phyloP scores from a whole-genome alignment of 2,329 filamentous ascomycete species.

The Hypoxylon sp. region DNA sequence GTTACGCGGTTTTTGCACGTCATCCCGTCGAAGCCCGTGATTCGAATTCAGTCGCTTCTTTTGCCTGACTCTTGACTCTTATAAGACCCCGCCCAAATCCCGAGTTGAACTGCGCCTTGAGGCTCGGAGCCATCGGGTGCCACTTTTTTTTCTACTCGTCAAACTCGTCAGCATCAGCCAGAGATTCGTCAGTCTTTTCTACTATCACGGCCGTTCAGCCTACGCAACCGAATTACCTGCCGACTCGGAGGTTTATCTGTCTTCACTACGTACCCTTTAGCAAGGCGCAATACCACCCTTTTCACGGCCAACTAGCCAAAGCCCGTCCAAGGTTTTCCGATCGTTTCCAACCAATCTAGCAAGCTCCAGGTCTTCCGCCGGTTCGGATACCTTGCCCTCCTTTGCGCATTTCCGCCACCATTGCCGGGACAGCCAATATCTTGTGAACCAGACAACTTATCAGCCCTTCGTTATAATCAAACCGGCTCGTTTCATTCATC shows the following conservation, averaged over 20 bases:
- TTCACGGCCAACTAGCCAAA: constrained; percentile 19
- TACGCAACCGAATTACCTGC: constrained; percentile 33
- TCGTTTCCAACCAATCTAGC: constrained; percentile 41
- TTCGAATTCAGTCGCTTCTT: constrained; percentile 17
- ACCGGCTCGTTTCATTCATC: constrained; percentile 35
- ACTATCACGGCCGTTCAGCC: constrained; percentile 31
- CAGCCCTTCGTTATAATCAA: constrained; percentile 17
- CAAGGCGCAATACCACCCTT: constrained; percentile 33
- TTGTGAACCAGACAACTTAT: constrained; percentile 32
- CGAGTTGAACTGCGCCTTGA: constrained; percentile 38
- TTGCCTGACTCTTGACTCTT: constrained; percentile 12
- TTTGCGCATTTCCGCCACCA: constrained; percentile 35
- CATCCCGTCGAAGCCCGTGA: constrained; percentile 44
- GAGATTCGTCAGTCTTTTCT: constrained; percentile 43
- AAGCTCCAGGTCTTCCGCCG: constrained; percentile 47
- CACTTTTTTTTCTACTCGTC: constrained; percentile 37
- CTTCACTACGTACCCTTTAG: constrained; percentile 16
- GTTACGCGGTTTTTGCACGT: constrained; percentile 41
- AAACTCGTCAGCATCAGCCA: constrained; percentile 31
- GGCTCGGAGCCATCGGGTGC: constrained; percentile 40
- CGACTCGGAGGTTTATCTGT: constrained; percentile 31
- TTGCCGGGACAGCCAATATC: constrained; percentile 13
- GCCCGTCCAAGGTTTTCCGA: constrained; percentile 21
- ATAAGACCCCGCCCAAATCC: constrained; percentile 30
- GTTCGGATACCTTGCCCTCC: constrained; percentile 45